These are phyloP conservation scores for Marsdenia floribunda DNA, from an alignment of 257 asterid species.

Conservation along the genomic window DNA sequence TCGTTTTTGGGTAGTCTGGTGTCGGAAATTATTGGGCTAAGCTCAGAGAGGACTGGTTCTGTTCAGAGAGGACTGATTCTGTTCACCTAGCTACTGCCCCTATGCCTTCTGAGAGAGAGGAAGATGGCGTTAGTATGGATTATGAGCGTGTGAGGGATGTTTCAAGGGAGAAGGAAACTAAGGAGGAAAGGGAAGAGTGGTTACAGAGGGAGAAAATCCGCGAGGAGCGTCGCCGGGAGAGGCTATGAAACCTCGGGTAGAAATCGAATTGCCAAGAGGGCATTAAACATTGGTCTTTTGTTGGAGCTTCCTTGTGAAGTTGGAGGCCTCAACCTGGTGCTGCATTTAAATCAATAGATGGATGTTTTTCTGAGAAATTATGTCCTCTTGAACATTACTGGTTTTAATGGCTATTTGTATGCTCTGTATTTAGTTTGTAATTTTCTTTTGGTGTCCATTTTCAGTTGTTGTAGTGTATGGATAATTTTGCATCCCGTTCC, in stretches of 20 bases:
- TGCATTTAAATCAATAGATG: background rate
- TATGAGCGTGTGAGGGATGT: conserved; percentile 53
- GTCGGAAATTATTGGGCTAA: too few relatives aligned
- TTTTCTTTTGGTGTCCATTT: background rate
- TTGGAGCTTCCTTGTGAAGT: too few relatives aligned
- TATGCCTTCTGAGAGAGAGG: conserved; percentile 69
- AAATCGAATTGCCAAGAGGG: conserved; percentile 34
- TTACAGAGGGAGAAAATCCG: conserved; percentile 74
- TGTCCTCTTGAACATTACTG: background rate
- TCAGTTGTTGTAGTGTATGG: background rate
- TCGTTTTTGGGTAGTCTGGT: too few relatives aligned
- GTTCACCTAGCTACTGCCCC: conserved; percentile 44
- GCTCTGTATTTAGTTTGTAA: too few relatives aligned
- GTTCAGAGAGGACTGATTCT: conserved; percentile 72
- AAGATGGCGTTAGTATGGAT: conserved; percentile 49
- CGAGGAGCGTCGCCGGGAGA: conserved; percentile 79
- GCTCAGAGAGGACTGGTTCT: too few relatives aligned
- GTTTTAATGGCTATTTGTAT: too few relatives aligned
- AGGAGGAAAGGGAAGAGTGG: conserved; percentile 63
- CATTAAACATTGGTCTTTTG: conserved; percentile 15
- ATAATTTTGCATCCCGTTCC: background rate
- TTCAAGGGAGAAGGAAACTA: conserved; percentile 66
- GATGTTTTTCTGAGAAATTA: background rate
- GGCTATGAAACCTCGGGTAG: conserved; percentile 40
- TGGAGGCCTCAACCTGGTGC: too few relatives aligned